Evolutionary conservation across 345 rosid species (phyloP), one percentile per base, ranked within the genome.

Genomic region (Barbarea vulgaris): DNA sequence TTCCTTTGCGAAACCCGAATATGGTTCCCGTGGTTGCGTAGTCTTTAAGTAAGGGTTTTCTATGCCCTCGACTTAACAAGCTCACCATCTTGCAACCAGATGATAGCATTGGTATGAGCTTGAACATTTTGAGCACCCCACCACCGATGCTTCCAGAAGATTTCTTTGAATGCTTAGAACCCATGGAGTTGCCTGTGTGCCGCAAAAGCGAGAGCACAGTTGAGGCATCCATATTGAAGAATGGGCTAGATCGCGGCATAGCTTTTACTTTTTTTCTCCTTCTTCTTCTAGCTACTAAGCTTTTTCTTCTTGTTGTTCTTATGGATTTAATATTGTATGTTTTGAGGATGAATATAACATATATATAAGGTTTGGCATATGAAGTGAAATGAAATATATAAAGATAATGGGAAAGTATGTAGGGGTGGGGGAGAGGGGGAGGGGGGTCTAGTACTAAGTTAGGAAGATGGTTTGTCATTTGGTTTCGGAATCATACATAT

Each of bases 21-120:
- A 94, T 86, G 0, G 98, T 94, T 5, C 90, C 97, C 0, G 97
- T 94, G 0, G 92, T 90, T 4, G 97, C 97, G 27, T 67, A 78
- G 74, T 94, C 98, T 74, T 85, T 91, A 15, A 94, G 90, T 31
- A 91, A 50, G 9, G 93, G 91, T 51, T 89, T 90, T 28, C 89
- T 79, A 71, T 57, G 77, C 0, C 93, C 93, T 51, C 91, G 72
- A 10, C 95, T 93, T 17, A 94, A 73, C 21, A 94, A 80, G 5
- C 88, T 91, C 21, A 87, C 98, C 98, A 94, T 91, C 77, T 90
- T 94, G 90, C 98, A 94, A 8, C 98, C 97, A 0, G 97, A 90
- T 53, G 96, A 91, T 67, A 94, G 75, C 98, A 94, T 91, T 6
- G 97, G 97, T 68, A 94, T 79, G 50, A 91, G 93, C 84, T 91